Percentiles rank a stretch among this genome's conserved stretches.
Conservation (phyloP, 768 basidiomycete species). For the Boletus insuetus region DNA sequence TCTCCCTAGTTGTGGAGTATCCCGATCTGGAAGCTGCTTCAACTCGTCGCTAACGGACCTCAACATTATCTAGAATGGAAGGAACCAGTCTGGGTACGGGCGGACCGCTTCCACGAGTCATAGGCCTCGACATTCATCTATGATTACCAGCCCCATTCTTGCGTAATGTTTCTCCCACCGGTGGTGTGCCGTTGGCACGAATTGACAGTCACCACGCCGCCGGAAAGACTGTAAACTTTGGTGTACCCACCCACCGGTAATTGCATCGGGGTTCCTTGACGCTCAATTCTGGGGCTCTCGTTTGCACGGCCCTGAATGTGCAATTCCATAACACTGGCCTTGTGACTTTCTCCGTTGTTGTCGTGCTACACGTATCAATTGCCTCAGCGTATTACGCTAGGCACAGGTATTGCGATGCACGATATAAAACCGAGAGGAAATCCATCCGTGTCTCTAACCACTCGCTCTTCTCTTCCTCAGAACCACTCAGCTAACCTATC, state of each 20-base stretch:
- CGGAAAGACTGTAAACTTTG: slow-evolving; percentile 7
- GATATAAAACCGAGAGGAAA: slow-evolving; percentile 21
- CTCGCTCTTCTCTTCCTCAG: background rate
- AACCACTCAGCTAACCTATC: background rate
- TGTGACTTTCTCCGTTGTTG: slow-evolving; percentile 13
- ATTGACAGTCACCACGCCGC: slow-evolving; percentile 1
- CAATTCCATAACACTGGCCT: slow-evolving; percentile 15
- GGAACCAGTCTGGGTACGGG: background rate
- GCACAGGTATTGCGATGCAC: slow-evolving; percentile 1
- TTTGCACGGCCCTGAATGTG: slow-evolving; percentile 15
- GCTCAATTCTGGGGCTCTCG: slow-evolving; percentile 18
- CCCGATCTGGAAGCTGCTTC: slow-evolving; percentile 11
- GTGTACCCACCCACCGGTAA: slow-evolving; percentile 2
- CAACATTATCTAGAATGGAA: slow-evolving; percentile 24
- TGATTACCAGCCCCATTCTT: slow-evolving; percentile 3
- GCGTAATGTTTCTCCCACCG: slow-evolving; percentile 20
- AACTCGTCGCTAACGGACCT: slow-evolving; percentile 7
- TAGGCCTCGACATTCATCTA: slow-evolving; percentile 6
- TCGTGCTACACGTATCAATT: slow-evolving; percentile 5
- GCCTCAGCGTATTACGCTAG: slow-evolving; percentile 3
- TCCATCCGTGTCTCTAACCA: background rate
- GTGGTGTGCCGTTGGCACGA: slow-evolving; percentile 2
- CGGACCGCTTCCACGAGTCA: slow-evolving; percentile 19
- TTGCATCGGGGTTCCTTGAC: slow-evolving; percentile 15
- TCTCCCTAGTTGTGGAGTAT: background rate